Conservation (phyloP, 768 basidiomycete species). For the Mycena vulgaris region DNA sequence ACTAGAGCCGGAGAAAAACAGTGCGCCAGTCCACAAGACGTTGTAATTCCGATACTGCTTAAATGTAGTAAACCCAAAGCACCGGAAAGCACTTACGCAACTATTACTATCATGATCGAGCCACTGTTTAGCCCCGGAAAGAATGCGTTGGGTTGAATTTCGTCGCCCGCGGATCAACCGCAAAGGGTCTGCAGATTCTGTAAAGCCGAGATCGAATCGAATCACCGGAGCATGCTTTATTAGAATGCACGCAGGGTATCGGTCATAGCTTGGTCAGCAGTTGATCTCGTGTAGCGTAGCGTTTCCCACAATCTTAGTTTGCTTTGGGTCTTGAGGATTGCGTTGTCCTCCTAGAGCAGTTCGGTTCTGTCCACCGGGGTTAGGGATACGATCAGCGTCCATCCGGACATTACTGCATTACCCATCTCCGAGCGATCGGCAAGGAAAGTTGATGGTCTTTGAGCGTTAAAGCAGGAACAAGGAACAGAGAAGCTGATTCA, state of each 20-base stretch:
- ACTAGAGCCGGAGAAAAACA: slow-evolving; percentile 10
- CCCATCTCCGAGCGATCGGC: too few species aligned
- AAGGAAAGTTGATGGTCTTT: too few species aligned
- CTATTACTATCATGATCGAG: slow-evolving; percentile 2
- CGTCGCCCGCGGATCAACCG: background rate
- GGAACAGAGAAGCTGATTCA: too few species aligned
- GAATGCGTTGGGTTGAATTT: slow-evolving; percentile 6
- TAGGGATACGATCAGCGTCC: too few species aligned
- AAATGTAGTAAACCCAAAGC: background rate
- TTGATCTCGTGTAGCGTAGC: too few species aligned
- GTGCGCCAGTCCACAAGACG: background rate
- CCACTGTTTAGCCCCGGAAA: slow-evolving; percentile 6
- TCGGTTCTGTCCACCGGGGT: too few species aligned
- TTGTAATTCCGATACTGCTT: slow-evolving; percentile 8
- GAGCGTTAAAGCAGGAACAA: too few species aligned
- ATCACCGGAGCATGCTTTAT: background rate
- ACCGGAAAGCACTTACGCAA: background rate
- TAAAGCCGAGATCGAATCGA: slow-evolving; percentile 3
- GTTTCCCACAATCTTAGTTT: too few species aligned
- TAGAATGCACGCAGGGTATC: slow-evolving; percentile 5
- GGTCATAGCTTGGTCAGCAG: too few species aligned
- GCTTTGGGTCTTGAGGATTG: too few species aligned
- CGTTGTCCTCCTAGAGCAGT: too few species aligned
- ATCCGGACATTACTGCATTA: too few species aligned
- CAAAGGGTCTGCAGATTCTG: background rate